Percentiles rank a stretch among this genome's conserved stretches.
Evolutionary conservation across 495 filamentous ascomycete genomes (phyloP).

Genomic region (Hyaloscypha bicolor): DNA sequence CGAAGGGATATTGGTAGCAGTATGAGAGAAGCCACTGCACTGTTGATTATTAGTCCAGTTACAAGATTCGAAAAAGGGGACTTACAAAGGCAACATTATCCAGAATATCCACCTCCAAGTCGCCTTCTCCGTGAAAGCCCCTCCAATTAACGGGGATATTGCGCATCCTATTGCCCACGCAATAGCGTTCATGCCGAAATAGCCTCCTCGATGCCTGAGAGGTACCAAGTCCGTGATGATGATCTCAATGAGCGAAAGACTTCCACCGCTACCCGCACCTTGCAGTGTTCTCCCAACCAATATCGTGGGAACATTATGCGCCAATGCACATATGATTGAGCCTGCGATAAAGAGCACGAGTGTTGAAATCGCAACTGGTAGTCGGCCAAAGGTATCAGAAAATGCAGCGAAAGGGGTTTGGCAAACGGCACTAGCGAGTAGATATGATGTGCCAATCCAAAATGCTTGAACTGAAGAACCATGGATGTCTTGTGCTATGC

Average conservation of each 20-base stretch:
- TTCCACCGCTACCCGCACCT: slow-evolving; percentile 71
- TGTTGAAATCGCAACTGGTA: slow-evolving; percentile 48
- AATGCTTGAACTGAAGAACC: slow-evolving; percentile 58
- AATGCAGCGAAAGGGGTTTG: slow-evolving; percentile 51
- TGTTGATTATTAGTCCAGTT: neutral
- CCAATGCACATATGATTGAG: slow-evolving; percentile 58
- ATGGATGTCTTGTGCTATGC: slow-evolving; percentile 35
- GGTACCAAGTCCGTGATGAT: slow-evolving; percentile 67
- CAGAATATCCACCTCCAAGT: slow-evolving; percentile 1
- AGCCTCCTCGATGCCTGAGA: slow-evolving; percentile 47
- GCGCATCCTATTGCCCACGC: slow-evolving; percentile 67
- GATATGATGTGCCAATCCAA: slow-evolving; percentile 58
- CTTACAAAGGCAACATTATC: neutral
- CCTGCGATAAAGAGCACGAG: slow-evolving; percentile 56
- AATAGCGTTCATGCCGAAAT: slow-evolving; percentile 32
- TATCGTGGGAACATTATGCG: slow-evolving; percentile 57
- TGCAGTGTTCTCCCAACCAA: slow-evolving; percentile 43
- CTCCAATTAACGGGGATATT: slow-evolving; percentile 65
- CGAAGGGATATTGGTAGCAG: too few relatives aligned
- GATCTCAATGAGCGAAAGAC: slow-evolving; percentile 62
- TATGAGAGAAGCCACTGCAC: neutral
- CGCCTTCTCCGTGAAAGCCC: slow-evolving; percentile 63
- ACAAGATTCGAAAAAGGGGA: neutral
- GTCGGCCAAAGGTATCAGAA: slow-evolving; percentile 52
- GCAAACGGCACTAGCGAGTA: slow-evolving; percentile 51